These are phyloP conservation scores for Pythium rhizo-oryzae DNA, from an alignment of 352 stramenopile species.

Conservation along the genomic window DNA sequence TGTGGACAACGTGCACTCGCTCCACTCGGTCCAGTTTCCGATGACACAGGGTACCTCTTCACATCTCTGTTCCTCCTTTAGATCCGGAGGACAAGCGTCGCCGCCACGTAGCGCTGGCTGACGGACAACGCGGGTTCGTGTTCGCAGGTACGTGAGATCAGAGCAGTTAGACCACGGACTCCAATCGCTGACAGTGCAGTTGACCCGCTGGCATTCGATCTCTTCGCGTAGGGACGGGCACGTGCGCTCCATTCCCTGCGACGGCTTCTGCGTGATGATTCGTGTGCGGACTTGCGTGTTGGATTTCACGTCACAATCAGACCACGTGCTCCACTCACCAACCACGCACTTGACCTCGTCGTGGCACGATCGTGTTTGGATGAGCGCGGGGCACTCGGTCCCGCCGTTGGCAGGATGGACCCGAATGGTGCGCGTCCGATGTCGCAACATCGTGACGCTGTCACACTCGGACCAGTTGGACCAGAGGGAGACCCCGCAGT, in stretches of 20 bases:
- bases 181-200: slow-evolving; percentile 62
- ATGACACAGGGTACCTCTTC: slow-evolving; percentile 39
- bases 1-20: slow-evolving; percentile 36
- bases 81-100: slow-evolving; percentile 35
- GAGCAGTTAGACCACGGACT: slow-evolving; percentile 47
- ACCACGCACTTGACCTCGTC: slow-evolving; percentile 52
- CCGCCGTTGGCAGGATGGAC: slow-evolving; percentile 41
- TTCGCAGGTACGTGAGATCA: slow-evolving; percentile 41
- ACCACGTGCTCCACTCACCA: slow-evolving; percentile 54
- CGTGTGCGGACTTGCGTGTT: slow-evolving; percentile 48
- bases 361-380: slow-evolving; percentile 45
- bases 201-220: slow-evolving; percentile 42
- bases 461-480: slow-evolving; percentile 49
- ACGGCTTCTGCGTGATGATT: slow-evolving; percentile 38
- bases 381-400: slow-evolving; percentile 42
- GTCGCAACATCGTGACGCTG: slow-evolving; percentile 33
- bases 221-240: slow-evolving; percentile 50
- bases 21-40: slow-evolving; percentile 58
- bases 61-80: slow-evolving; percentile 42
- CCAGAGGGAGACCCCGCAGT: slow-evolving; percentile 62
- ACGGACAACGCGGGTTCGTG: slow-evolving; percentile 38
- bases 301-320: slow-evolving; percentile 38
- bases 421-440: slow-evolving; percentile 41
- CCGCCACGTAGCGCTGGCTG: slow-evolving; percentile 45
- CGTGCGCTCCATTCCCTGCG: slow-evolving; percentile 23